A percentile compares a stretch with the other conserved stretches of the same genome.
phyloP scores from a whole-genome alignment of 352 stramenopile genomes.

The Phytophthora idaei region DNA sequence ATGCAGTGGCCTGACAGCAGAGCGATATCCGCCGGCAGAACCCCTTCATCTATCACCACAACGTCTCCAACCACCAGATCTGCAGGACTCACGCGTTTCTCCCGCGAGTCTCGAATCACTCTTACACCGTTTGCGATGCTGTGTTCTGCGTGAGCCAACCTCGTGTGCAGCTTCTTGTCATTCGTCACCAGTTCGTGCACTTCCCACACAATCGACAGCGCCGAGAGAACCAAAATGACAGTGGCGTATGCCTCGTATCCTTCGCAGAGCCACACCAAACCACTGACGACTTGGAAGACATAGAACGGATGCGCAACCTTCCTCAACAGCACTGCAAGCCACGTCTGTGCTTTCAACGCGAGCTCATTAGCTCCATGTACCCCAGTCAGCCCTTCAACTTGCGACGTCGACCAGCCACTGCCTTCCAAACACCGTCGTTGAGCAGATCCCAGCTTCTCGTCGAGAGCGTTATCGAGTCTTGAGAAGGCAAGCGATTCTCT shows the following conservation, averaged over 20 bases:
- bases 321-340: conserved; percentile 55
- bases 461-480: conserved; percentile 59
- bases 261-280: conserved; percentile 72
- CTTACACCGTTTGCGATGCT: conserved; percentile 61
- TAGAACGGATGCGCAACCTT: conserved; percentile 85
- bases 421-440: conserved; percentile 40
- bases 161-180: conserved; percentile 60
- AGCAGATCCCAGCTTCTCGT: conserved; percentile 41
- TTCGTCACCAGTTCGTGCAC: conserved; percentile 68
- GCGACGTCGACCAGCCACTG: conserved; percentile 25
- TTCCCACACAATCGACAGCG: conserved; percentile 75
- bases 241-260: conserved; percentile 71
- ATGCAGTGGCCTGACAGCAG: conserved; percentile 70
- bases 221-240: conserved; percentile 66
- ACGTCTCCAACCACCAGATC: conserved; percentile 75
- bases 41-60: conserved; percentile 65
- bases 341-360: conserved; percentile 52
- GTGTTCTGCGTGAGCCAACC: conserved; percentile 58
- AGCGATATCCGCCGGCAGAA: conserved; percentile 69
- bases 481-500: conserved; percentile 52
- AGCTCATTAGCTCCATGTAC: conserved; percentile 70
- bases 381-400: conserved; percentile 41
- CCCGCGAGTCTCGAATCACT: conserved; percentile 61
- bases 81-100: conserved; percentile 44
- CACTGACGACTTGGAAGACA: conserved; percentile 74